Conservation (phyloP, 495 filamentous ascomycete species). For the Lophium mytilinum region DNA sequence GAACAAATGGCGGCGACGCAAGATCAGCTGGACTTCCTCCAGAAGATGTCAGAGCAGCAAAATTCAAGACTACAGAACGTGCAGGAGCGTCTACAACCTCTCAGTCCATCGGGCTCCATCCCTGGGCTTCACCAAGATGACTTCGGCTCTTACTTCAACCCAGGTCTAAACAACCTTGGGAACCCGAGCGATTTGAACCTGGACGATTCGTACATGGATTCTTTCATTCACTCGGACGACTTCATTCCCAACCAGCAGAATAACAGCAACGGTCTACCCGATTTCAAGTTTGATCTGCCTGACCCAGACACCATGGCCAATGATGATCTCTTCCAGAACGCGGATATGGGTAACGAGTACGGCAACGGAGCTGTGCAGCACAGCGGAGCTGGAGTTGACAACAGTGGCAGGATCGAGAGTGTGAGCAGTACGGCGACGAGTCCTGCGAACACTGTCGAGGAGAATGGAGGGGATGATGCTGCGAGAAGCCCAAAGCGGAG, state of each 20-base stretch:
- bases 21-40: slow-evolving; percentile 64
- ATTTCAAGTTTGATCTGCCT: background rate
- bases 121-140: slow-evolving; percentile 47
- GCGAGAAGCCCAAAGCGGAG: background rate
- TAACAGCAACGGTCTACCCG: background rate
- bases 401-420: slow-evolving; percentile 5
- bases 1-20: slow-evolving; percentile 45
- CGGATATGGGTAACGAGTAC: background rate
- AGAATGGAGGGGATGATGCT: background rate
- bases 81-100: slow-evolving; percentile 59
- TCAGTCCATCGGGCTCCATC: slow-evolving; percentile 72
- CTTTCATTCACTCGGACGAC: background rate
- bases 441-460: background rate
- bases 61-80: slow-evolving; percentile 63
- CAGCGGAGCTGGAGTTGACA: background rate
- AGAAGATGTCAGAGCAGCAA: slow-evolving; percentile 66
- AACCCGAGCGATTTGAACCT: background rate
- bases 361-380: background rate
- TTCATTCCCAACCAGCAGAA: background rate
- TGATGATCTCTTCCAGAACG: background rate
- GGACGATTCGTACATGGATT: background rate
- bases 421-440: slow-evolving; percentile 1
- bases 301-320: background rate
- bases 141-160: background rate
- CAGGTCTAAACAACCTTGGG: background rate